Evolutionary conservation across 352 stramenopile species (phyloP), one percentile per base, ranked within the genome.

Genomic region (Phytopythium chamaehyphon): DNA sequence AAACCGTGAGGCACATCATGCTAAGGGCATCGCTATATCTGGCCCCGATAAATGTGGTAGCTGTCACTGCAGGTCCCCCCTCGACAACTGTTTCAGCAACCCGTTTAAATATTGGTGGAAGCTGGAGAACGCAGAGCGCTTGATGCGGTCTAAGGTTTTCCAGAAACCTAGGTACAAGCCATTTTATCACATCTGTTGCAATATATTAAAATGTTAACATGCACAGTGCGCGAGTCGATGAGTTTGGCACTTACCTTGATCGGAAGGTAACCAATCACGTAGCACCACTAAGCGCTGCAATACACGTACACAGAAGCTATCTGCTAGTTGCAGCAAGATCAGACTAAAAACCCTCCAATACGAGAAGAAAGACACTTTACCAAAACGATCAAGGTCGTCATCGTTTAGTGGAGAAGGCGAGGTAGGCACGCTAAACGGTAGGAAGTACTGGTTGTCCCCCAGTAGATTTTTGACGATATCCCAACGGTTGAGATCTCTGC

Each of bases 1-100:
- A 63, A 35, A 83, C 60, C 31, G 81, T 81, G 49, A 51, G 64
- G 59, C 71, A 83, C 15, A 85, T 35, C 48, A 60, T 37, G 37
- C 73, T 59, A 14, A 40, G 21, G 3, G 55, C 37, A 31, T 60
- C 51, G 18, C 47, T 40, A 15, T 47, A 38, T 21, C 40, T 40
- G 24, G 49, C 33, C 24, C 43, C 53, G 42, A 60, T 54, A 59
- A 79, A 72, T 4, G 9, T 10, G 5, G 28, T 9, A 5, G 28
- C 9, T 5, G 28, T 10, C 28, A 33, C 28, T 5, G 28, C 28
- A 33, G 61, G 64, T 40, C 55, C 58, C 9, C 56, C 16, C 31
- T 57, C 40, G 42, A 55, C 62, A 38, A 37, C 64, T 33, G 42
- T 49, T 35, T 12, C 21, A 14, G 44, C 47, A 45, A 62, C 71